A percentile compares a stretch with the other conserved stretches of the same genome.
phyloP scores from a whole-genome alignment of 805 yeast genomes.

The Nematodospora valgi region DNA sequence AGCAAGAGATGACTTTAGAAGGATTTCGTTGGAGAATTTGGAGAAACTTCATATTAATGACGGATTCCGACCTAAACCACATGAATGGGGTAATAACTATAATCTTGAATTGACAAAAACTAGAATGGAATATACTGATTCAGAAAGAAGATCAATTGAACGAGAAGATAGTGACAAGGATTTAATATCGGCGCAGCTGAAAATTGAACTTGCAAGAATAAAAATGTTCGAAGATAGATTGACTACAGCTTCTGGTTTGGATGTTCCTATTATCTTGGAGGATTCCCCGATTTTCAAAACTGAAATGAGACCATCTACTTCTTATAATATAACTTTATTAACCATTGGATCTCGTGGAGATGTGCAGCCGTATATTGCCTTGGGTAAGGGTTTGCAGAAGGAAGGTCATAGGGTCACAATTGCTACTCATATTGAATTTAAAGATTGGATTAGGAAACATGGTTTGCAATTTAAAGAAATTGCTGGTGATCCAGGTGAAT shows the following conservation, averaged over 20 bases:
- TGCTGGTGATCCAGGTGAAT: constrained; percentile 91
- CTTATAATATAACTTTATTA: constrained; percentile 60
- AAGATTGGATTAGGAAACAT: constrained; percentile 65
- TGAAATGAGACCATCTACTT: constrained; percentile 49
- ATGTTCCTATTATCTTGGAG: constrained; percentile 66
- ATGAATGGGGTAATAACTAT: constrained; percentile 23
- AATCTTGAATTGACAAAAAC: constrained; percentile 15
- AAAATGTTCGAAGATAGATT: constrained; percentile 66
- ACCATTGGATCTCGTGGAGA: constrained; percentile 97
- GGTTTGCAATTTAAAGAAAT: constrained; percentile 68
- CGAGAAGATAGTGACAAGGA: constrained; percentile 2
- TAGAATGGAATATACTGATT: constrained; percentile 9
- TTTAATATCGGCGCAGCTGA: constrained; percentile 17
- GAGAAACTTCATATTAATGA: constrained; percentile 35
- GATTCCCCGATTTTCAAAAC: constrained; percentile 56
- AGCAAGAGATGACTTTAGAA: constrained; percentile 72
- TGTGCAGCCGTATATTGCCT: constrained; percentile 92
- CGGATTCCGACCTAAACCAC: constrained; percentile 17
- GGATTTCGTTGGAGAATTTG: constrained; percentile 47
- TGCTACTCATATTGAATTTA: constrained; percentile 82
- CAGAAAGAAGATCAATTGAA: constrained; percentile 3
- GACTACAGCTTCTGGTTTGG: constrained; percentile 55
- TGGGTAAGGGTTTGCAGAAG: constrained; percentile 69
- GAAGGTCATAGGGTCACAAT: constrained; percentile 87
- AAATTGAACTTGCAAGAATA: constrained; percentile 56